Evolutionary conservation across 306 rosid species (phyloP).

Genomic region (Astragalus membranaceus): DNA sequence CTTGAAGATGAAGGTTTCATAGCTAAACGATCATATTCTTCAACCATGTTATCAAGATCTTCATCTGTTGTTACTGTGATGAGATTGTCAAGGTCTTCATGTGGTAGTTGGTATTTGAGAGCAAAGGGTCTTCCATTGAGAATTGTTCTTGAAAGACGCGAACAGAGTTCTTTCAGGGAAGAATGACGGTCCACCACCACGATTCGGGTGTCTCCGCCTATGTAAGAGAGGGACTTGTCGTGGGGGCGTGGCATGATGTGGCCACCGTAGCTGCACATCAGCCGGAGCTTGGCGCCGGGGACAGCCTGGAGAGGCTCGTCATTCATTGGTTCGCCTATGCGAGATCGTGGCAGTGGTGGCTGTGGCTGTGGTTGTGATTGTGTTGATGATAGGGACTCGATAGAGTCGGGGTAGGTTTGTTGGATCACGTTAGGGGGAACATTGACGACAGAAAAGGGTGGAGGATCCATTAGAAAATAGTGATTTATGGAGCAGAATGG

Average conservation of each 20-base stretch:
- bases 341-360: constrained; percentile 39
- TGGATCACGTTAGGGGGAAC: constrained; percentile 19
- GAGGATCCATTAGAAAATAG: constrained; percentile 18
- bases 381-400: constrained; percentile 43
- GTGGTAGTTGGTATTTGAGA: constrained; percentile 82
- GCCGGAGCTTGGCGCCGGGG: constrained; percentile 73
- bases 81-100: constrained; percentile 73
- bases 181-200: constrained; percentile 66
- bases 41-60: constrained; percentile 91
- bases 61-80: constrained; percentile 73
- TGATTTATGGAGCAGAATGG: background rate
- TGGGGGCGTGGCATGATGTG: constrained; percentile 96
- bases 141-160: constrained; percentile 57
- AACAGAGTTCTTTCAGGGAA: constrained; percentile 52
- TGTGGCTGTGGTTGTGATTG: constrained; percentile 22
- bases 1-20: constrained; percentile 56
- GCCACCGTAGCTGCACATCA: constrained; percentile 98
- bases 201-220: constrained; percentile 92
- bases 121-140: constrained; percentile 73
- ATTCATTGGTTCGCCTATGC: constrained; percentile 44
- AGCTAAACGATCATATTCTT: constrained; percentile 65
- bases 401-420: constrained; percentile 38
- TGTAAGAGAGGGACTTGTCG: constrained; percentile 78
- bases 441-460: background rate
- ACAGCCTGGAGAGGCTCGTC: constrained; percentile 50